Evolutionary conservation across 176 grass and related monocot genomes (phyloP).

Genomic region (Eragrostis nindensis): DNA sequence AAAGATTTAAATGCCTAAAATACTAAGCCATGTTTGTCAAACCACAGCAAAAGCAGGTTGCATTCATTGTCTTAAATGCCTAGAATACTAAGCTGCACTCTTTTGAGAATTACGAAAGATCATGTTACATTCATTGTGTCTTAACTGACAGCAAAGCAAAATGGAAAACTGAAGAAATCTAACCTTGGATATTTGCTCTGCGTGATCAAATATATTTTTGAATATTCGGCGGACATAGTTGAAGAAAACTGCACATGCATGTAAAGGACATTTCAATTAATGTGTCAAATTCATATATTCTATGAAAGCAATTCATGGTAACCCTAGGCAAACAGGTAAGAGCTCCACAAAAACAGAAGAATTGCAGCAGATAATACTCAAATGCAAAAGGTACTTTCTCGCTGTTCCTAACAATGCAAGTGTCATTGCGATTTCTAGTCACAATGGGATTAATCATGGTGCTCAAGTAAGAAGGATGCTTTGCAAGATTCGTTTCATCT

Average conservation of each 20-base stretch:
- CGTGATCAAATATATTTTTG: conserved; percentile 95
- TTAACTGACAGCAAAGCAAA: neutral
- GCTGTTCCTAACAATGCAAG: too few relatives aligned
- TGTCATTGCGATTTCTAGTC: too few relatives aligned
- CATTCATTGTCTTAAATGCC: too few relatives aligned
- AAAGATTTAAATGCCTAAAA: neutral
- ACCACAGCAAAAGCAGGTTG: neutral
- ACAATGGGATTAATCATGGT: neutral
- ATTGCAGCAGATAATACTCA: neutral
- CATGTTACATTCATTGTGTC: neutral
- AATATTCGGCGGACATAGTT: conserved; percentile 90
- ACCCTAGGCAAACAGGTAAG: neutral
- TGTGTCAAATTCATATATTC: conserved; percentile 16
- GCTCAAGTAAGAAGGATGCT: neutral
- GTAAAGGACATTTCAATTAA: conserved; percentile 27
- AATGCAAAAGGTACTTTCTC: too few relatives aligned
- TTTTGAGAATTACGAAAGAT: neutral
- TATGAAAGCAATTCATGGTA: conserved; percentile 23
- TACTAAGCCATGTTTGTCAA: conserved; percentile 10
- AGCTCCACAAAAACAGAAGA: neutral
- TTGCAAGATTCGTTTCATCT: neutral
- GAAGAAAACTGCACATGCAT: conserved; percentile 84
- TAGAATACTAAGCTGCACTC: too few relatives aligned
- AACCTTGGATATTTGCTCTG: conserved; percentile 97
- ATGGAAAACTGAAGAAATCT: conserved; percentile 27